These are phyloP conservation scores for Anisogramma anomala DNA, from an alignment of 2,329 filamentous ascomycete species.

Conservation along the genomic window DNA sequence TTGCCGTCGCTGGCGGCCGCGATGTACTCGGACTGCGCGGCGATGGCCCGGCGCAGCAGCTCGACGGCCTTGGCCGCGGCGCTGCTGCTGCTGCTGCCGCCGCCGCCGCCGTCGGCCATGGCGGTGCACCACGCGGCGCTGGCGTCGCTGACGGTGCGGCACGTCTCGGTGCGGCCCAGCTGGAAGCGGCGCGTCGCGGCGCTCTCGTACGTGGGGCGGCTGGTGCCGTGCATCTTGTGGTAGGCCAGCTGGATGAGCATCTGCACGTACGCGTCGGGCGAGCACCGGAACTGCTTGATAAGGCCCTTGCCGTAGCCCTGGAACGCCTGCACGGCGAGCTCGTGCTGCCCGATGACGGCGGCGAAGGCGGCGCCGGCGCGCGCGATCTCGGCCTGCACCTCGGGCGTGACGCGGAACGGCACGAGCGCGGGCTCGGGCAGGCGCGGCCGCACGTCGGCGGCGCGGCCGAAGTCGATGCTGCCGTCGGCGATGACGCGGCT, in stretches of 20 bases:
- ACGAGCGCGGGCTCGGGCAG: slow-evolving; percentile 70
- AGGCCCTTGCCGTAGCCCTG: slow-evolving; percentile 96
- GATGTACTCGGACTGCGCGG: slow-evolving; percentile 83
- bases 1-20: slow-evolving; percentile 78
- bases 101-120: slow-evolving; percentile 58
- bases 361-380: slow-evolving; percentile 69
- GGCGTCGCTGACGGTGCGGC: slow-evolving; percentile 82
- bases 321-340: slow-evolving; percentile 88
- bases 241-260: slow-evolving; percentile 98
- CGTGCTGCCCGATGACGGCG: slow-evolving; percentile 71
- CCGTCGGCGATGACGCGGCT: slow-evolving; percentile 88
- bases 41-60: slow-evolving; percentile 71
- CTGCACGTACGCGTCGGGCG: slow-evolving; percentile 93
- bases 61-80: slow-evolving; percentile 56
- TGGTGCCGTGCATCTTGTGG: slow-evolving; percentile 98
- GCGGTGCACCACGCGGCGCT: slow-evolving; percentile 81
- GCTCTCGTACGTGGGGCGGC: slow-evolving; percentile 94
- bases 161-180: slow-evolving; percentile 91
- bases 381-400: slow-evolving; percentile 67
- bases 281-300: slow-evolving; percentile 99
- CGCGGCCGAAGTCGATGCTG: slow-evolving; percentile 82
- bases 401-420: slow-evolving; percentile 64
- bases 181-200: slow-evolving; percentile 92
- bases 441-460: slow-evolving; percentile 65
- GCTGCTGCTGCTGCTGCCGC: slow-evolving; percentile 48